phyloP scores from a whole-genome alignment of 768 basidiomycete genomes.

The Boletus bicolor region DNA sequence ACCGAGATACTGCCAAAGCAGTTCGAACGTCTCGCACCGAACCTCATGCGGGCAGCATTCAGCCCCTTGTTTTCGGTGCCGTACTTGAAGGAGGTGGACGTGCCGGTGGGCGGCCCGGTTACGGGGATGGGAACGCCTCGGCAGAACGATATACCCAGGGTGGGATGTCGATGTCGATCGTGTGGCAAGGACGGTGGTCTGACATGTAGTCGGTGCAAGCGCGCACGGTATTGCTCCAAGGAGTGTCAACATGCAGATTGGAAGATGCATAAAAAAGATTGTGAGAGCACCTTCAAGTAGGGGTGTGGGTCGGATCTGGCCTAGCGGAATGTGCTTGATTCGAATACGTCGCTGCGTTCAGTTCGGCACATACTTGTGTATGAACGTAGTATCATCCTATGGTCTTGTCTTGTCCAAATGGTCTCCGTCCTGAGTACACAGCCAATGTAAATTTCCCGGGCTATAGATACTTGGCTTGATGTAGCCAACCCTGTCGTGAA shows the following conservation, averaged over 20 bases:
- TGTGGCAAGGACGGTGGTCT: conserved; percentile 14
- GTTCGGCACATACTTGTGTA: too few species aligned
- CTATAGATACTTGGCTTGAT: too few species aligned
- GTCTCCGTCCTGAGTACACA: too few species aligned
- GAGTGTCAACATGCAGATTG: conserved; percentile 35
- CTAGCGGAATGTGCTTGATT: too few species aligned
- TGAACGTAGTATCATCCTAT: too few species aligned
- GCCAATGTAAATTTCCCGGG: too few species aligned
- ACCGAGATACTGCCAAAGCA: conserved; percentile 11
- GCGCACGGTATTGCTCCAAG: conserved; percentile 40
- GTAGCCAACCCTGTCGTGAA: too few species aligned
- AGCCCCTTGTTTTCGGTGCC: conserved; percentile 52
- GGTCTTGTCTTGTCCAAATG: too few species aligned
- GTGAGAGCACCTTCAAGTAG: background rate
- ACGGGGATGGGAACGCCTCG: background rate
- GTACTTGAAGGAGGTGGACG: conserved; percentile 37
- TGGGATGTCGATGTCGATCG: background rate
- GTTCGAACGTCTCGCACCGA: conserved; percentile 40
- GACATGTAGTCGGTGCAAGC: conserved; percentile 36
- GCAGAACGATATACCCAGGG: background rate
- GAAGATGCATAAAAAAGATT: conserved; percentile 10
- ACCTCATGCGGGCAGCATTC: conserved; percentile 50
- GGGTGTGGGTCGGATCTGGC: background rate
- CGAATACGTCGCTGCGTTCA: too few species aligned
- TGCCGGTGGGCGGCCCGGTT: background rate